Base-by-base conservation (phyloP, 345 rosid species). In the Durio zibethinus region DNA sequence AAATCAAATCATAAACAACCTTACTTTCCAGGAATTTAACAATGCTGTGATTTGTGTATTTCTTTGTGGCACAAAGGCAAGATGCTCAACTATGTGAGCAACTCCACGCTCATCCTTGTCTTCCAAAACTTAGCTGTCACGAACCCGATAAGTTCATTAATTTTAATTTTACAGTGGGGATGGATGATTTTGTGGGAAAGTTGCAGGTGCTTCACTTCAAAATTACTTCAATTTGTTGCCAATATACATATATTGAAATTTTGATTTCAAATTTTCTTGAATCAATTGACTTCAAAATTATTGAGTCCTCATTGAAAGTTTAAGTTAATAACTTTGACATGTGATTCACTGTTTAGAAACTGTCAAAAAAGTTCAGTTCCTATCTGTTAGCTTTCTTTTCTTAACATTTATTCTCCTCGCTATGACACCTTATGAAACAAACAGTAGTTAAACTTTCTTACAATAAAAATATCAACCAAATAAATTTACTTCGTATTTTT, bases 1-100 rank as follows among this genome's bases (percentile, higher is more conserved):
- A n/a, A n/a, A n/a, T n/a, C n/a, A n/a, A n/a, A n/a, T n/a, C n/a
- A n/a, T n/a, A n/a, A n/a, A n/a, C n/a, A n/a, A n/a, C n/a, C n/a
- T n/a, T 82, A 80, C 98, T 94, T 84, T 92, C 98, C 21, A 94
- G 86, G 83, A 94, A 94, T 79, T 89, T 94, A 56, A 94, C 89
- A 27, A 94, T 92, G 73, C 89, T 97, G 60, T 94, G 98, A 87
- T 94, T 94, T 69, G 93, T 87, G 60, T 92, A 94, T 45, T 85
- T 92, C 45, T 84, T 82, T 1, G 98, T 94, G 29, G 98, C 95
- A 79, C 96, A 92, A 94, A 94, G 36, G 98, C 97, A 65, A 94
- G 97, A 87, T 94, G 98, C 87, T 94, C 97, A 43, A 90, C 92
- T 47, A 94, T 94, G 79, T 94, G 98, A 65, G 98, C 98, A 77